Evolutionary conservation across 2,329 filamentous ascomycete genomes (phyloP).

Genomic region (Alternaria triticina): DNA sequence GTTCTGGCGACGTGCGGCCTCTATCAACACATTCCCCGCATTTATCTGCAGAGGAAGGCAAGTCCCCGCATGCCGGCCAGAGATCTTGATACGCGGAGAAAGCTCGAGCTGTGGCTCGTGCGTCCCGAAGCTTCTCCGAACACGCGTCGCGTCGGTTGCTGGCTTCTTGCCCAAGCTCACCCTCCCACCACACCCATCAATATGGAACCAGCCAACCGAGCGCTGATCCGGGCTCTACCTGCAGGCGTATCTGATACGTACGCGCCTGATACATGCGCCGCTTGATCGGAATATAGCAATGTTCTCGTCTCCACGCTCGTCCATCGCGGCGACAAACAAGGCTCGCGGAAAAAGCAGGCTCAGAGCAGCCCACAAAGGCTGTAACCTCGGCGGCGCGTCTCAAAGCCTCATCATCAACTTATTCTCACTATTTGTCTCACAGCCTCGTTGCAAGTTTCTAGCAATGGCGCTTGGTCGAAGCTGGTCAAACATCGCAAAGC

Average conservation of each 20-base stretch:
- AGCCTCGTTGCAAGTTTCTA: neutral
- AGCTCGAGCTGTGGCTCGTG: neutral
- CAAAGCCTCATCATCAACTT: neutral
- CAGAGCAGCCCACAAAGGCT: neutral
- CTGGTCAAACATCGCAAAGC: constrained; percentile 14
- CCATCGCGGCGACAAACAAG: neutral
- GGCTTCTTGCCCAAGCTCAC: neutral
- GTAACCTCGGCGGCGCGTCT: neutral
- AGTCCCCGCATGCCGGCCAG: no score
- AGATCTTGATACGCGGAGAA: neutral
- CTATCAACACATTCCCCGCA: no score
- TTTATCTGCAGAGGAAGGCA: no score
- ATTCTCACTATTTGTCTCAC: neutral
- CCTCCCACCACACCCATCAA: neutral
- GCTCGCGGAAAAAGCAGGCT: neutral
- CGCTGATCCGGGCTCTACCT: neutral
- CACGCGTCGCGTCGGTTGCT: neutral
- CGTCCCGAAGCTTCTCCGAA: neutral
- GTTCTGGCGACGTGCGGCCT: no score
- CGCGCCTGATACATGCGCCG: neutral
- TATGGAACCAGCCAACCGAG: neutral
- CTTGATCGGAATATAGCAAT: neutral
- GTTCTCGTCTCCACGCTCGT: neutral
- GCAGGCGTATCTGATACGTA: neutral
- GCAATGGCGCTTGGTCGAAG: neutral